These are phyloP conservation scores for Phytopythium vexans DNA, from an alignment of 352 stramenopile species.

Conservation along the genomic window DNA sequence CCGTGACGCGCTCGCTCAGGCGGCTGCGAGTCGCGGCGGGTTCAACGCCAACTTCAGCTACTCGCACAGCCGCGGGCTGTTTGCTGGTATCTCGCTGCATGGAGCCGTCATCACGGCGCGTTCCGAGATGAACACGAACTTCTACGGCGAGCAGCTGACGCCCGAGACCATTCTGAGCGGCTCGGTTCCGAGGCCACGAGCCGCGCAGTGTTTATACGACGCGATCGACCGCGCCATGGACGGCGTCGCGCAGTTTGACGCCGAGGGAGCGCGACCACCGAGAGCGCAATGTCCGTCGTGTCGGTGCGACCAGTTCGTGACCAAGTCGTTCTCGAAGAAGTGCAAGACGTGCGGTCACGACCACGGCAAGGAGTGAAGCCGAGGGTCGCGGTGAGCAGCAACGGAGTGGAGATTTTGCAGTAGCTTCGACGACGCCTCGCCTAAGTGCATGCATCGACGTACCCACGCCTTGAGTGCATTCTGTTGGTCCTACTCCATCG, in stretches of 20 bases:
- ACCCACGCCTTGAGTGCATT: too few relatives aligned
- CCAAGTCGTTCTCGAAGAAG: slow-evolving; percentile 73
- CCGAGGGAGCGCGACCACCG: slow-evolving; percentile 8
- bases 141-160: slow-evolving; percentile 90
- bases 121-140: slow-evolving; percentile 93
- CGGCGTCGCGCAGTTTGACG: slow-evolving; percentile 61
- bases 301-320: slow-evolving; percentile 48
- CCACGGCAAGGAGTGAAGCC: slow-evolving; percentile 34
- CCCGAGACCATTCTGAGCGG: slow-evolving; percentile 75
- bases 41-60: slow-evolving; percentile 94
- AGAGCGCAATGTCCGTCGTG: slow-evolving; percentile 40
- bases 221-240: slow-evolving; percentile 71
- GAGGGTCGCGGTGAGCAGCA: too few relatives aligned
- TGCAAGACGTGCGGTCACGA: slow-evolving; percentile 69
- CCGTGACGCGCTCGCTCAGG: slow-evolving; percentile 78
- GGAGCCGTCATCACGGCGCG: slow-evolving; percentile 90
- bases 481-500: too few relatives aligned
- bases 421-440: too few relatives aligned
- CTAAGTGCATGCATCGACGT: too few relatives aligned
- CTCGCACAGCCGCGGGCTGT: slow-evolving; percentile 90
- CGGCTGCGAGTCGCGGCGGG: slow-evolving; percentile 59
- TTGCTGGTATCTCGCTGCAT: slow-evolving; percentile 91
- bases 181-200: slow-evolving; percentile 45
- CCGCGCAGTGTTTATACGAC: slow-evolving; percentile 75
- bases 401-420: too few relatives aligned